Evolutionary conservation across 2,329 filamentous ascomycete species (phyloP).

Genomic region (Pseudogymnoascus sp.): DNA sequence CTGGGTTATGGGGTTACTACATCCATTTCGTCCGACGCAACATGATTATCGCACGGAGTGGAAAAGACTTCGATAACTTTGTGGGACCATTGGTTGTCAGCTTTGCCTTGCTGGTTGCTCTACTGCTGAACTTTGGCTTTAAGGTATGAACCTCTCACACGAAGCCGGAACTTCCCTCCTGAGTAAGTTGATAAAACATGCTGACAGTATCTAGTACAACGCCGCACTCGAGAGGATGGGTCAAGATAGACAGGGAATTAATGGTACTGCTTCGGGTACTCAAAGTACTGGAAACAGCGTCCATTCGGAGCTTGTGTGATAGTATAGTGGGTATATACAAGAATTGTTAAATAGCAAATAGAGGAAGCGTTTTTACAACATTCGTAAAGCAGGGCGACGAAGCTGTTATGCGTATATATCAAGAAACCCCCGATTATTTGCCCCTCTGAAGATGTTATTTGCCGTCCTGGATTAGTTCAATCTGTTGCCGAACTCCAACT

Average conservation of each 20-base stretch:
- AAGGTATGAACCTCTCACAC: constrained; percentile 45
- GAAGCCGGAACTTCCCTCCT: neutral
- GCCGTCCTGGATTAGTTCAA: neutral
- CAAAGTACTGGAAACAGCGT: neutral
- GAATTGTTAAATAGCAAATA: neutral
- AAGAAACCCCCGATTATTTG: neutral
- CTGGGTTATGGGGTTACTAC: constrained; percentile 77
- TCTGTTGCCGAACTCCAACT: neutral
- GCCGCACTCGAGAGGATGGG: neutral
- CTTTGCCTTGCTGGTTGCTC: constrained; percentile 64
- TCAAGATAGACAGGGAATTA: neutral
- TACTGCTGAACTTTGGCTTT: constrained; percentile 83
- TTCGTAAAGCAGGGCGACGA: neutral
- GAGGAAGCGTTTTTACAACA: neutral
- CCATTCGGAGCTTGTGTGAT: constrained; percentile 1
- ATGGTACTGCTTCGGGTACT: neutral
- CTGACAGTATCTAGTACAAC: constrained; percentile 1
- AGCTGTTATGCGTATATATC: neutral
- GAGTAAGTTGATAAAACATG: neutral
- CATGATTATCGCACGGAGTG: constrained; percentile 79
- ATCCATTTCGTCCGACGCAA: constrained; percentile 68
- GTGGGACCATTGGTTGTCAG: constrained; percentile 79
- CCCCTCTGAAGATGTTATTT: neutral
- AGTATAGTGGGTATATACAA: neutral
- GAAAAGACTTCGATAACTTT: constrained; percentile 87